Base-by-base conservation (phyloP, 148 eudicot genomes). In the Spergularia marina region DNA sequence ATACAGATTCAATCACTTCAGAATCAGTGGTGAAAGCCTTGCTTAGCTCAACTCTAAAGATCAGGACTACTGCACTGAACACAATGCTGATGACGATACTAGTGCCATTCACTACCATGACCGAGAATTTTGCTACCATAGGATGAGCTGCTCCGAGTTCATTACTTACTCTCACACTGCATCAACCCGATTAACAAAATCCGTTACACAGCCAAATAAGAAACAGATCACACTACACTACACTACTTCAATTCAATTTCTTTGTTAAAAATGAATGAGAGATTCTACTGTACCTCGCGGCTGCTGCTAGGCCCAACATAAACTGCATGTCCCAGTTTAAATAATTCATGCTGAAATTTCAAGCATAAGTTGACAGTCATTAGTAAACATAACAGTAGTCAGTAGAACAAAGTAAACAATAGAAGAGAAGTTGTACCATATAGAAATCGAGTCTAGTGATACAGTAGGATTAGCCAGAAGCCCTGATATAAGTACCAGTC, bases 401-500 rank as follows among this genome's bases (percentile, higher is more conserved):
- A 74, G 76, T 0, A 10, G 9, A 30, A 54, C 1, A 10, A 20
- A 41, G 4, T 18, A 15, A 47, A 13, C 7, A 15, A 47, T 16
- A 12, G 14, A 47, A 65, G 5, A 10, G 18, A 30, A 55, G 14
- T 56, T 36, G 72, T 85, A 88, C 91, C 91, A 84, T 62, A 86
- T 83, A 73, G 91, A 88, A 75, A 88, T 86, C 1, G 89, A 84
- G 78, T 86, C 89, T 10, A 88, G 81, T 70, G 89, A 60, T 56
- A 88, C 74, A 47, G 89, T 88, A 23, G 89, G 86, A 76, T 86
- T 58, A 15, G 87, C n/a, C 36, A 88, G 82, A 49, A 88, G 84
- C 67, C 91, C 91, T 75, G 87, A 88, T 71, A 88, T 84, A 20
- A 88, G 87, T 68, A 88, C 91, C 52, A 88, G 78, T 65, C 91